Base-by-base conservation (phyloP, 805 yeast genomes). In the Candida boidinii region DNA sequence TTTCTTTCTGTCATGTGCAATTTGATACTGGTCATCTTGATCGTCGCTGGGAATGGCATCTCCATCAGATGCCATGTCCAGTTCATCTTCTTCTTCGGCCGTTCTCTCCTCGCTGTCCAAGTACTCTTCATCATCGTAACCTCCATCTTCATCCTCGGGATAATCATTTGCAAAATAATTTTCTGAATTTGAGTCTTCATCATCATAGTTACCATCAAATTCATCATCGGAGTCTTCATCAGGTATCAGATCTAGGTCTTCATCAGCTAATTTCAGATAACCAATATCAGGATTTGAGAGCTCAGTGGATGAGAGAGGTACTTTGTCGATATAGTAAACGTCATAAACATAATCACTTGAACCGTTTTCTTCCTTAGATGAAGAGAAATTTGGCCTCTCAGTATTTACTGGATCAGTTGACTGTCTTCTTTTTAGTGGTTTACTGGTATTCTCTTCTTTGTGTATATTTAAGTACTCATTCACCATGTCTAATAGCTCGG, bases 141-240 rank as follows among this genome's bases (percentile, higher is more conserved):
- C 76, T 8, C 76, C 86, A 46, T 83, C 90, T 41, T 86, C 96
- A 49, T 88, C 96, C 29, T 86, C 95, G 0, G 97, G 97, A 49
- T 90, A 90, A 49, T 90, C 97, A 55, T 92, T 90, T 46, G 76
- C 75, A 52, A 90, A 90, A 49, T 78, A 88, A 35, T 83, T 86
- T 58, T 90, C 98, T 15, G 95, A 95, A 49, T 83, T 83, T 0
- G 92, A 81, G 49, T 83, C 94, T 40, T 82, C 90, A 46, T 83
- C 86, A 43, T 81, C 92, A 0, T 85, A 48, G 15, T 35, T 29
- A 7, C 36, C 29, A 5, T 39, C 41, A 22, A 33, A 39, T 4
- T 38, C 51, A 2, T 41, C 43, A 8, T 51, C 49, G 24, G 54
- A 62, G 3, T 59, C 70, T 11, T 60, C 62, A 14, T 65, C 74